Percentiles rank a stretch among this genome's conserved stretches.
Evolutionary conservation across 768 basidiomycete species (phyloP).

Genomic region (Trametes cingulata): DNA sequence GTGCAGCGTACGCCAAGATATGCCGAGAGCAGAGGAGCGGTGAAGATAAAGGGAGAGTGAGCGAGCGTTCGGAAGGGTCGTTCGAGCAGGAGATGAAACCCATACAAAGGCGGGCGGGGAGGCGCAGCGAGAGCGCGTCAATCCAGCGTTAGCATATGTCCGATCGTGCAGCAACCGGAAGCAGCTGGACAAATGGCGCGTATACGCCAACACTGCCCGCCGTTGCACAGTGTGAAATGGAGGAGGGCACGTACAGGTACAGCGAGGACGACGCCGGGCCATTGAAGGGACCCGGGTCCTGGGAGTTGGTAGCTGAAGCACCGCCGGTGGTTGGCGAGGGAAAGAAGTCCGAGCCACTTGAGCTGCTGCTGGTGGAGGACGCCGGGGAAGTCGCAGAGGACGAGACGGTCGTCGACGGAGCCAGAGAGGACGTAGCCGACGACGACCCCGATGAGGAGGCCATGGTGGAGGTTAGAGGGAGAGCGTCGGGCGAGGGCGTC

Average conservation of each 20-base stretch:
- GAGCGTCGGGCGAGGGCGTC: background rate
- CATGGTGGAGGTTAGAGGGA: constrained; percentile 4
- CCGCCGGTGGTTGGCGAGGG: background rate
- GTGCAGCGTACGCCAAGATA: background rate
- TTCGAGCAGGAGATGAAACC: background rate
- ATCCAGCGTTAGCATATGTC: background rate
- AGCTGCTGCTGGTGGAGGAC: background rate
- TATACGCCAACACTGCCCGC: background rate
- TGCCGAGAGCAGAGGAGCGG: background rate
- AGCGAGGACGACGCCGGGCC: constrained; percentile 22
- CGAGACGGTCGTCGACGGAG: background rate
- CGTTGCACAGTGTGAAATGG: background rate
- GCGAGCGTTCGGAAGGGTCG: background rate
- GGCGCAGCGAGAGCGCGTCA: constrained; percentile 3
- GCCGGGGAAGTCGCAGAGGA: background rate
- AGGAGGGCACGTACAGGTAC: constrained; percentile 20
- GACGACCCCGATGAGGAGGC: constrained; percentile 1
- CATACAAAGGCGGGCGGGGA: background rate
- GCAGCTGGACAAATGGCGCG: background rate
- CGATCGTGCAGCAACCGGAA: background rate
- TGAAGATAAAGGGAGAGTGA: background rate
- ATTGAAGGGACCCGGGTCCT: background rate
- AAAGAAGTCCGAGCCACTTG: background rate
- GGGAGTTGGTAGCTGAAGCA: constrained; percentile 6
- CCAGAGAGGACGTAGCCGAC: background rate